Evolutionary conservation across 2,329 filamentous ascomycete species (phyloP).

Genomic region (Colletotrichum tabaci): DNA sequence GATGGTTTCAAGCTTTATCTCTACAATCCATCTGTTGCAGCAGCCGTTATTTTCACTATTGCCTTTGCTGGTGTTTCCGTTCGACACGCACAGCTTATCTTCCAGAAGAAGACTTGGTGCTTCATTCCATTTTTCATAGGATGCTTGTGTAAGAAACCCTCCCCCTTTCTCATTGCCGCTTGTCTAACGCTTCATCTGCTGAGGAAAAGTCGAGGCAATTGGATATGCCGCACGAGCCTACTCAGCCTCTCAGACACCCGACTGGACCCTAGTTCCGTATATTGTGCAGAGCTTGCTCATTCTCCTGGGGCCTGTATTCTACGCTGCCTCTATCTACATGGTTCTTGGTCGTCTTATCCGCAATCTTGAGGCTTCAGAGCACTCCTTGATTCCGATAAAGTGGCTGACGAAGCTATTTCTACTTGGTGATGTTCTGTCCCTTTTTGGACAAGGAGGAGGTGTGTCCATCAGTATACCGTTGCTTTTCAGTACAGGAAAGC

Average conservation of each 20-base stretch:
- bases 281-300: constrained; percentile 59
- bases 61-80: constrained; percentile 58
- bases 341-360: constrained; percentile 60
- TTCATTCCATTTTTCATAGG: constrained; percentile 67
- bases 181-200: no score
- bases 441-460: constrained; percentile 64
- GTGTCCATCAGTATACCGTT: not conserved
- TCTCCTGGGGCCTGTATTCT: constrained; percentile 62
- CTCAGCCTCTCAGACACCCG: constrained; percentile 57
- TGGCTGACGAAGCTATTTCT: constrained; percentile 71
- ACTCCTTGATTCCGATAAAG: constrained; percentile 50
- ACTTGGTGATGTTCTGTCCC: constrained; percentile 65
- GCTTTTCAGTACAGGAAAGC: not conserved
- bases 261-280: constrained; percentile 55
- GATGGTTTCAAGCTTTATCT: constrained; percentile 55
- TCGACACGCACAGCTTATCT: constrained; percentile 57
- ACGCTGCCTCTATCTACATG: no score
- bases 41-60: constrained; percentile 58
- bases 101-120: constrained; percentile 63
- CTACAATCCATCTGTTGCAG: constrained; percentile 61
- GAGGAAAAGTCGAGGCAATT: constrained; percentile 59
- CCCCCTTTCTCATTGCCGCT: no score
- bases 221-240: constrained; percentile 66
- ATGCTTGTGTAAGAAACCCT: constrained; percentile 64
- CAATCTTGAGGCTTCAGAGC: constrained; percentile 52